Evolutionary conservation across 2,329 filamentous ascomycete species (phyloP).

Genomic region (Basipetospora sp.): DNA sequence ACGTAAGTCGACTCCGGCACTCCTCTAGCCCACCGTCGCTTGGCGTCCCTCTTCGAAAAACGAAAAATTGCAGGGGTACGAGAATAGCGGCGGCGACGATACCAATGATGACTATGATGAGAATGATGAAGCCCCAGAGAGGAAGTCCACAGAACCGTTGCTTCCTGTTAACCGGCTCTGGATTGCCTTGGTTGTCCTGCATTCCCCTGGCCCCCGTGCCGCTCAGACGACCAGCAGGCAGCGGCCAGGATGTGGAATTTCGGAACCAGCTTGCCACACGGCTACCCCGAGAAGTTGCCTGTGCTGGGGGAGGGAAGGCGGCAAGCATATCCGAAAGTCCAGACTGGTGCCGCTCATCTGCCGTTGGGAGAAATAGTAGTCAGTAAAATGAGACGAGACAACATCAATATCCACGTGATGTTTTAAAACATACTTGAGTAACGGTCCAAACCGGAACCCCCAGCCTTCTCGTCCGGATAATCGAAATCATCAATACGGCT

Average conservation of each 20-base stretch:
- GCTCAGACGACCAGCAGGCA: constrained; percentile 23
- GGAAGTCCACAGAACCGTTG: constrained; percentile 64
- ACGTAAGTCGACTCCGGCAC: constrained; percentile 50
- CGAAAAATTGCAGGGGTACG: constrained; percentile 54
- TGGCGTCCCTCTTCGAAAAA: constrained; percentile 28
- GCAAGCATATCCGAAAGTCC: constrained; percentile 51
- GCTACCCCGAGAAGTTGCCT: constrained; percentile 31
- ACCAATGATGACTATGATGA: constrained; percentile 49
- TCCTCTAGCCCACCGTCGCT: constrained; percentile 25
- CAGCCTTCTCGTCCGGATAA: constrained; percentile 31
- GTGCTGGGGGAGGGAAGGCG: constrained; percentile 47
- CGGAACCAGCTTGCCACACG: constrained; percentile 29
- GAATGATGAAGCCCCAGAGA: constrained; percentile 58
- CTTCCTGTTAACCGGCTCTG: constrained; percentile 19
- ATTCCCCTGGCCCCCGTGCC: no score
- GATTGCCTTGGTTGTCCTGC: constrained; percentile 1
- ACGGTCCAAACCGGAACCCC: constrained; percentile 20
- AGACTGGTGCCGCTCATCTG: constrained; percentile 32
- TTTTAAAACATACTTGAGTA: constrained; percentile 22
- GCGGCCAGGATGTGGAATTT: constrained; percentile 32
- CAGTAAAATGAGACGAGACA: constrained; percentile 2
- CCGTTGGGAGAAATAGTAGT: constrained; percentile 9
- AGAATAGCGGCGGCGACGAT: constrained; percentile 70
- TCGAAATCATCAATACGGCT: constrained; percentile 43
- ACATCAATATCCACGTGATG: no score